Percentiles rank a stretch among this genome's conserved stretches.
phyloP scores from a whole-genome alignment of 441 rosid species.

The Theobroma grandiflorum region DNA sequence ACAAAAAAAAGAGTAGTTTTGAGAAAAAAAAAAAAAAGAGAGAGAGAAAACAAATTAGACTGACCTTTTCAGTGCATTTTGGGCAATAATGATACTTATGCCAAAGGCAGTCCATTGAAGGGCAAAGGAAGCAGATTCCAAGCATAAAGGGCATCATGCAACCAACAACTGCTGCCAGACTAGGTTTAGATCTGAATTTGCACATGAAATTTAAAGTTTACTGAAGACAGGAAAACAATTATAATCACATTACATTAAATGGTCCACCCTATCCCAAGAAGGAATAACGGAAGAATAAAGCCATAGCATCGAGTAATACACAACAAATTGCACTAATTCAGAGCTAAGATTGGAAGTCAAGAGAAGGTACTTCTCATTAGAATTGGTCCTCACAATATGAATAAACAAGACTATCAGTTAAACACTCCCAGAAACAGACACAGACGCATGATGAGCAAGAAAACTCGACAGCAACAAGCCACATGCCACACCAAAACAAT shows the following conservation, averaged over 20 bases:
- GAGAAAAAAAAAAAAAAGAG: too few species aligned
- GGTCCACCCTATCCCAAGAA: not conserved
- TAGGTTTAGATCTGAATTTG: slow-evolving; percentile 64
- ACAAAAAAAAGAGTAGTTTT: not conserved
- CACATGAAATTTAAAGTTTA: not conserved
- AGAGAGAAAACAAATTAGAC: not conserved
- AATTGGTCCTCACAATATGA: not conserved
- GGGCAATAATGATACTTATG: slow-evolving; percentile 95
- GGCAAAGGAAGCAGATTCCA: slow-evolving; percentile 85
- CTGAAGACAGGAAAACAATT: not conserved
- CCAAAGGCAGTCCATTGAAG: slow-evolving; percentile 98
- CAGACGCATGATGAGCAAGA: too few species aligned
- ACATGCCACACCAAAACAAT: not conserved
- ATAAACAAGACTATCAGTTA: not conserved
- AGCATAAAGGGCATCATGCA: slow-evolving; percentile 81
- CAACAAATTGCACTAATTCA: not conserved
- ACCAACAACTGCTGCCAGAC: slow-evolving; percentile 72
- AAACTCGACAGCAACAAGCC: too few species aligned
- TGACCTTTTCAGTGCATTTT: slow-evolving; percentile 65
- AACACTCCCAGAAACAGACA: not conserved
- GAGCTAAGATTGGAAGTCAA: not conserved
- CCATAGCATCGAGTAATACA: too few species aligned
- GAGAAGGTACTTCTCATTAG: not conserved
- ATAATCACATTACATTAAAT: not conserved
- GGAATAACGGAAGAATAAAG: not conserved